A percentile compares a stretch with the other conserved stretches of the same genome.
phyloP scores from a whole-genome alignment of 495 filamentous ascomycete species.

The Talaromyces adpressus region DNA sequence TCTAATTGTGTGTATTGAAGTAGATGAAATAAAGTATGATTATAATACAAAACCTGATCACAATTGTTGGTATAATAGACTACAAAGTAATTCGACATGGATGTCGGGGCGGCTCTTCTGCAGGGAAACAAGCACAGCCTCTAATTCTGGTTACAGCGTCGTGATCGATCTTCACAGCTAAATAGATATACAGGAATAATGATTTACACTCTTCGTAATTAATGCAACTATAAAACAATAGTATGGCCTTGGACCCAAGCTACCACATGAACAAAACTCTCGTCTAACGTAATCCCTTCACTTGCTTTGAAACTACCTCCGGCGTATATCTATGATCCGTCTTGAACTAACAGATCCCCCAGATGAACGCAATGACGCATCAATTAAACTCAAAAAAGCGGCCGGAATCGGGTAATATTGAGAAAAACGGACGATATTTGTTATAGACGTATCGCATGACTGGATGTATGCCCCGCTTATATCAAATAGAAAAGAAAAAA shows the following conservation, averaged over 20 bases:
- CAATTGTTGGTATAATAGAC: neutral
- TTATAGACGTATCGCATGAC: neutral
- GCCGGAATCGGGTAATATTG: neutral
- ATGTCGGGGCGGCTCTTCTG: neutral
- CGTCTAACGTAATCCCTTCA: neutral
- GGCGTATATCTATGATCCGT: neutral
- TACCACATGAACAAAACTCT: neutral
- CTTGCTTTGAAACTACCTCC: neutral
- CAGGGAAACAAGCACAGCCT: neutral
- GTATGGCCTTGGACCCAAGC: neutral
- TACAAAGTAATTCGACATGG: neutral
- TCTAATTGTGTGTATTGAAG: neutral
- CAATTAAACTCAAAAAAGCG: neutral
- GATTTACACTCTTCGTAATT: neutral
- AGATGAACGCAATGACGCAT: neutral
- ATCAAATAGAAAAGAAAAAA: neutral
- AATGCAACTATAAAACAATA: neutral
- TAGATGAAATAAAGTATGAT: neutral
- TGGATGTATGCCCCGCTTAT: neutral
- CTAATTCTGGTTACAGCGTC: neutral
- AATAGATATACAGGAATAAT: neutral
- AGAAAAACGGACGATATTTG: neutral
- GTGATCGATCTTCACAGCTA: neutral
- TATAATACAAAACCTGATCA: neutral
- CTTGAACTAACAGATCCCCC: neutral